Conservation (phyloP, 2,329 filamentous ascomycete genomes). For the Xylariales sp. region DNA sequence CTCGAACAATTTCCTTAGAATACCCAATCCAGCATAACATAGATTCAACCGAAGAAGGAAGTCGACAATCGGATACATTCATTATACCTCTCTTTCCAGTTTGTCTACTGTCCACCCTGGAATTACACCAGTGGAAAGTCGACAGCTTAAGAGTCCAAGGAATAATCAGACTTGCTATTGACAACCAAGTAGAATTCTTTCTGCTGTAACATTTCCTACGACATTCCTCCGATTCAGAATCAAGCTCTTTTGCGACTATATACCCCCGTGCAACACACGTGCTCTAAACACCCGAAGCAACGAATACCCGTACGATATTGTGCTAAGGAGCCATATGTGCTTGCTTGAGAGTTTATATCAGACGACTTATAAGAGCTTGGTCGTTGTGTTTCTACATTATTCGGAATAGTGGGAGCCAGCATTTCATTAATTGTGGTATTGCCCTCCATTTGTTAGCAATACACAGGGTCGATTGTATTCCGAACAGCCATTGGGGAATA, state of each 20-base stretch:
- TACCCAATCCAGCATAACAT: constrained; percentile 16
- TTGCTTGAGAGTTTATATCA: constrained; percentile 17
- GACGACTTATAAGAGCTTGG: constrained; percentile 30
- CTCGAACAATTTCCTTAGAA: constrained; percentile 14
- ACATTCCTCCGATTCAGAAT: constrained; percentile 23
- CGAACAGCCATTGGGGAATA: constrained; percentile 47
- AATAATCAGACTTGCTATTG: constrained; percentile 21
- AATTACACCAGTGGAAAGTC: constrained; percentile 18
- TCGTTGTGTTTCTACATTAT: constrained; percentile 34
- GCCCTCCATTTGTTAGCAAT: constrained; percentile 44
- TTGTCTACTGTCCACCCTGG: constrained; percentile 15
- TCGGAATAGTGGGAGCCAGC: constrained; percentile 39
- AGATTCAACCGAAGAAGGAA: constrained; percentile 22
- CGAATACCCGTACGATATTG: constrained; percentile 12
- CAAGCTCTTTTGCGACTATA: constrained; percentile 23
- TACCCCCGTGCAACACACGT: constrained; percentile 16
- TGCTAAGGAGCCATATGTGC: constrained; percentile 26
- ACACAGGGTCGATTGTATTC: constrained; percentile 40
- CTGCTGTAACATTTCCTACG: constrained; percentile 33
- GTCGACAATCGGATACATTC: constrained; percentile 26
- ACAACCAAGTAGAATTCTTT: constrained; percentile 22
- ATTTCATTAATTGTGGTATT: constrained; percentile 47
- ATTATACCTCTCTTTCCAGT: constrained; percentile 26
- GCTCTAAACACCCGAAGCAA: constrained; percentile 13
- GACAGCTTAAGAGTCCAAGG: constrained; percentile 12